Evolutionary conservation across 345 rosid genomes (phyloP), one percentile per base, ranked within the genome.

Genomic region (Erucastrum elatum): DNA sequence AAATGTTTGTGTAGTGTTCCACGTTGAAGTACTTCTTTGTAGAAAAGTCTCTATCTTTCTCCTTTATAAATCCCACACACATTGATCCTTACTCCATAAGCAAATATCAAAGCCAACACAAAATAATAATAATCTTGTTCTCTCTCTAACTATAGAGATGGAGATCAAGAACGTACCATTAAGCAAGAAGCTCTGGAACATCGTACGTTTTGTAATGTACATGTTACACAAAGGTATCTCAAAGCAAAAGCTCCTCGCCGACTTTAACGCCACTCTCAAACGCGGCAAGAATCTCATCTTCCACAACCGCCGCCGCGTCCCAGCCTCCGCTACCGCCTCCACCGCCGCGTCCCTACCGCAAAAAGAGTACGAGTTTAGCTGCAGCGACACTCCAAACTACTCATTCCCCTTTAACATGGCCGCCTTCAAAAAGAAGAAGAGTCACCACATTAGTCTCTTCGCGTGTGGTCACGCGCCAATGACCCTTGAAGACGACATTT

Each of bases 281-380:
- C 95, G 97, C 1, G 94, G 97, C 84, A 90, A 92, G 82, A 87
- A 86, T 79, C 90, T 92, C 81, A 84, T 92, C 75, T 86, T 84
- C 90, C 84, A 81, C 83, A 84, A 84, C 84, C 82, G 83, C 70
- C 82, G 77, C 82, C 75, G 76, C 70, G 69, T 58, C 64, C 68
- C 75, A 31, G 16, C 82, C 30, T 2, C 72, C 49, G n/a, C 63
- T 8, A 1, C 60, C 61, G 27, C 60, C 33, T 26, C 64, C 16
- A 12, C 8, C 77, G 2, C 62, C 10, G 8, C 4, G 75, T 78
- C 30, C n/a, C 70, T 60, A 2, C 44, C 58, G 3, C 70, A 51
- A 12, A 71, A 70, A 4, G 97, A 90, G 68, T 94, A 94, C 80
- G 97, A 94, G 87, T 92, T 94, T 90, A 90, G 97, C 90, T 94